Evolutionary conservation across 805 yeast genomes (phyloP), one percentile per base, ranked within the genome.

Genomic region (Ogataea nonfermentans): DNA sequence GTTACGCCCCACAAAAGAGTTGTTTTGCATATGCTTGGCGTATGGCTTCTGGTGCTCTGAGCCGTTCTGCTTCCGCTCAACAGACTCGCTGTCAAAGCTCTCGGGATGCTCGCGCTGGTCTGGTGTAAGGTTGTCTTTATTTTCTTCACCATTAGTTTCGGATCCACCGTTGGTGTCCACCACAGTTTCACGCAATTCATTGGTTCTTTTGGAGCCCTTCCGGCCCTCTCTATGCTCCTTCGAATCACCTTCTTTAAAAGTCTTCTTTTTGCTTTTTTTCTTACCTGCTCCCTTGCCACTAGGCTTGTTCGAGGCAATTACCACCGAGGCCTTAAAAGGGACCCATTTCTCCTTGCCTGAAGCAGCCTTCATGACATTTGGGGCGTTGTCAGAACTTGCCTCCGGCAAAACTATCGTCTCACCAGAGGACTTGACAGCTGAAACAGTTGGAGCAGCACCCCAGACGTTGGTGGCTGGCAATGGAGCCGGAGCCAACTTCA

Each of bases 291-390:
- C 48, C 19, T 39, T 32, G 8, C 44, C 17, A 14, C 34, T 19
- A 3, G 38, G 24, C 34, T 49, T 52, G 31, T 45, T 46, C 2
- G 61, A 40, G 14, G 72, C 66, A 28, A 74, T 65, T 19, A 71
- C 72, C 33, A 74, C 75, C 13, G 63, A 56, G 29, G 76, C 84
- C 50, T 77, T 72, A 57, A 74, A 77, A n/a, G 87, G 87, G 27
- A 80, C 74, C 86, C 87, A 81, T 57, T 82, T 84, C 52, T 77
- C 83, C 53, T 75, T 78, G 40, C 79, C 79, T 11, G 62, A 32
- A 43, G 56, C 49, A 36, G 55, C 53, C 42, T 58, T 48, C 42
- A 43, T 37, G n/a, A 49, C 35, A 23, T 45, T 40, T 32, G 34
- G 40, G 26, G 51, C 29, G n/a, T 46, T 19, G 17, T 49, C 53